A percentile compares a stretch with the other conserved stretches of the same genome.
Conservation (phyloP, 257 asterid species). For the Lithospermum erythrorhizon region DNA sequence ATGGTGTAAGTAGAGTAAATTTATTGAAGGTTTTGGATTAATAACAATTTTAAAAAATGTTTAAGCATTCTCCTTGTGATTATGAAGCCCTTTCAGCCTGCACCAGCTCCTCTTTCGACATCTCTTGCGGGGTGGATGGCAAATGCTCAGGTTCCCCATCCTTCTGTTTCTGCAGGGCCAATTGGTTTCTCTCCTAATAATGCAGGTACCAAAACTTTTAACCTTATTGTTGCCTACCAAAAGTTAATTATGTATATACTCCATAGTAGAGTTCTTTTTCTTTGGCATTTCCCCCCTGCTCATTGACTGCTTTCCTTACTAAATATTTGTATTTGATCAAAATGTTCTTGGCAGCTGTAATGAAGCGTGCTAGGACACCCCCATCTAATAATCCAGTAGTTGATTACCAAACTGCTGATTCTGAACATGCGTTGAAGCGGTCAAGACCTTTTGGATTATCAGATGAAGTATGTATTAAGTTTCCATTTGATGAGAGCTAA, state of each 20-base stretch:
- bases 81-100: constrained; percentile 48
- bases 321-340: too few species aligned
- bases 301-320: not conserved
- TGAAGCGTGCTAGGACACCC: constrained; percentile 53
- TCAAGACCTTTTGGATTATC: constrained; percentile 44
- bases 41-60: not conserved
- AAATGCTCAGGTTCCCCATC: constrained; percentile 45
- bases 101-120: constrained; percentile 37
- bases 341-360: constrained; percentile 22
- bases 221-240: constrained; percentile 1
- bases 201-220: constrained; percentile 26
- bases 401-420: constrained; percentile 57
- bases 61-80: constrained; percentile 15
- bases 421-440: constrained; percentile 44
- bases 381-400: constrained; percentile 40
- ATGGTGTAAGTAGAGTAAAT: constrained; percentile 30
- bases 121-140: constrained; percentile 64
- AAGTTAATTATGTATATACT: not conserved
- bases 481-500: not conserved
- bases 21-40: constrained; percentile 4
- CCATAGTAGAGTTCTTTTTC: not conserved
- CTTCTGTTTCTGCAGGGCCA: constrained; percentile 48
- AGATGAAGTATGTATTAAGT: constrained; percentile 35
- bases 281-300: not conserved
- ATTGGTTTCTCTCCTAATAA: constrained; percentile 35